Percentiles rank a stretch among this genome's conserved stretches.
These are phyloP conservation scores for Fistulifera pelliculosa DNA, from an alignment of 108 stramenopile genomes.

Conservation along the genomic window DNA sequence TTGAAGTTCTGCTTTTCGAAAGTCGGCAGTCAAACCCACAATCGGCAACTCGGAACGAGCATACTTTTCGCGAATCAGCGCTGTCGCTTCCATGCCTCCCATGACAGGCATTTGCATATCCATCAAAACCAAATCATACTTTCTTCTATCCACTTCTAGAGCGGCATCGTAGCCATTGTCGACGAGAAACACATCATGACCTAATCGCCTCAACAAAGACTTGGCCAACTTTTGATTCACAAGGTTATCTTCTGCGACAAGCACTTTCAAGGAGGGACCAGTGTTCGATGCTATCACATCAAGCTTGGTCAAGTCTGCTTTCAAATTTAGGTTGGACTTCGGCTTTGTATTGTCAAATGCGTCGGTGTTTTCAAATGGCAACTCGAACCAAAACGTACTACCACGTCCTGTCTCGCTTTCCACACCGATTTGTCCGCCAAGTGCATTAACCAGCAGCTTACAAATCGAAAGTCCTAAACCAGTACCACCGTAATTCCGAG, in stretches of 20 bases:
- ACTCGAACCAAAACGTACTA: constrained; percentile 25
- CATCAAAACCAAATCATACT: constrained; percentile 36
- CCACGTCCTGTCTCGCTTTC: constrained; percentile 24
- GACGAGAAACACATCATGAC: constrained; percentile 18
- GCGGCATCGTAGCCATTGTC: constrained; percentile 27
- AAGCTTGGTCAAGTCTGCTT: too few species aligned
- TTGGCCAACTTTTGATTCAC: constrained; percentile 33
- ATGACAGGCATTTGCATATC: constrained; percentile 59
- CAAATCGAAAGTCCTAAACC: constrained; percentile 48
- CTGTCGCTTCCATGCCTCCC: constrained; percentile 52
- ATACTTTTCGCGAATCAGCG: neutral
- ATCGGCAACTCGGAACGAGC: constrained; percentile 14
- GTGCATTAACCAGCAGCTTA: constrained; percentile 22
- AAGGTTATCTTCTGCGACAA: constrained; percentile 50
- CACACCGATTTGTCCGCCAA: constrained; percentile 42
- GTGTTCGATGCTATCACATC: too few species aligned
- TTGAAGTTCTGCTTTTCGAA: constrained; percentile 10
- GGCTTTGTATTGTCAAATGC: neutral
- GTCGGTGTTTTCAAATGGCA: constrained; percentile 10
- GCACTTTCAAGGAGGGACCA: constrained; percentile 12
- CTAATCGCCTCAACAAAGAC: constrained; percentile 31
- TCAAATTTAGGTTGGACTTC: too few species aligned
- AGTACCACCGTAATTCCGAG: constrained; percentile 43
- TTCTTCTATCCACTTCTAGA: constrained; percentile 11
- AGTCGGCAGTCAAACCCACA: constrained; percentile 35